Base-by-base conservation (phyloP, 2,329 filamentous ascomycete species). In the Tetracladium maxilliforme region DNA sequence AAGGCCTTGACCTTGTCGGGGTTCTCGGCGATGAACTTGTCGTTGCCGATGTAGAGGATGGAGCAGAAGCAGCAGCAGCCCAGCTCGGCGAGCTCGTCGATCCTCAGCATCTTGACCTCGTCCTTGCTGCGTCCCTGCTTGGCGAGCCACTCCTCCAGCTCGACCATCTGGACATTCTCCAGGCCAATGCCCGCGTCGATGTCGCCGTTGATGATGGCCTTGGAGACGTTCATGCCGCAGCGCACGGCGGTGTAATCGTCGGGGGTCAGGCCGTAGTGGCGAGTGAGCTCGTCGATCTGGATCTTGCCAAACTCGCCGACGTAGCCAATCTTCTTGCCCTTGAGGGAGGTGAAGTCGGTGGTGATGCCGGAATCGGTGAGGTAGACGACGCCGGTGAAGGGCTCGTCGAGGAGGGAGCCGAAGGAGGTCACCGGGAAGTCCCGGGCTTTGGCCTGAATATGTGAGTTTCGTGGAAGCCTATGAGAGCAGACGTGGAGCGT, bases 31-130 rank as follows among this genome's bases (percentile, higher is more conserved):
- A 83, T 49, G 52, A 84, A 84, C 7, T 42, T 42, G 40, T 83
- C 75, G 49, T 84, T 83, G 39, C 71, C 77, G 34, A 84, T 84
- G 58, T 84, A 83, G 20, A 84, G 59, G 46, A 84, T 79, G 15
- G 70, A 71, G 52, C 78, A 84, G 66, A 84, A 84, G 61, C 78
- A 84, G 65, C 78, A 84, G 56, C 78, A 84, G 24, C 78, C 78
- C 4, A 83, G 59, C 47, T 82, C 74, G 17, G 78, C 78, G 15
- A 84, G 71, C 54, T 83, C 68, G 45, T 84, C 78, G 42, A 84
- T 84, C 40, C 78, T 71, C 11, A 84, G 66, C 77, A 84, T 83
- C 51, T 80, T 71, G 6, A 82, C 78, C 34, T 83, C 76, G 10
- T 56, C 52, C 44, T 64, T 65, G 30, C 69, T 62, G 2, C 74